These are phyloP conservation scores for Austroboletus festivus DNA, from an alignment of 768 basidiomycete species.

Conservation along the genomic window DNA sequence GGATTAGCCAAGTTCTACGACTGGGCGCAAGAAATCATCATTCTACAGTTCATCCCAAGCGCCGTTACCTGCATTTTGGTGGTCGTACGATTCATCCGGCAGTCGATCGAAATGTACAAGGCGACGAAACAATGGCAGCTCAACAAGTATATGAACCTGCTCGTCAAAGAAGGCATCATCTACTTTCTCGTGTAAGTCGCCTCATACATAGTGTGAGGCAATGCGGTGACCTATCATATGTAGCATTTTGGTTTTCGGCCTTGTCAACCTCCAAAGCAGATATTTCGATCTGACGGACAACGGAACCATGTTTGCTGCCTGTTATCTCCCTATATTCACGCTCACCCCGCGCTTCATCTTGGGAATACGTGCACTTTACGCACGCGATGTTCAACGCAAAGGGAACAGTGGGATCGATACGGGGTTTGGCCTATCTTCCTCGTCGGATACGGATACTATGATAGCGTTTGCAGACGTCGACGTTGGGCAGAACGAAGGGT, in stretches of 20 bases:
- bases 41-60: not conserved
- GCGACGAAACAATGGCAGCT: slow-evolving; percentile 2
- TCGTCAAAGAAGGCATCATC: slow-evolving; percentile 6
- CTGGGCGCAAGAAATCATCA: not conserved
- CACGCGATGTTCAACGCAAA: not conserved
- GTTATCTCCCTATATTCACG: not conserved
- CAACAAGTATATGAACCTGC: slow-evolving; percentile 6
- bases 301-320: not conserved
- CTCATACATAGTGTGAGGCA: not conserved
- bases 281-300: no score
- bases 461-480: not conserved
- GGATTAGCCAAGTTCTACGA: not conserved
- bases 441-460: not conserved
- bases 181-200: slow-evolving; percentile 10
- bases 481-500: no score
- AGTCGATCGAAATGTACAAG: slow-evolving; percentile 1
- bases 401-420: not conserved
- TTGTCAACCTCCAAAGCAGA: not conserved
- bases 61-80: not conserved
- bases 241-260: not conserved
- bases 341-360: not conserved
- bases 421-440: not conserved
- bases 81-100: slow-evolving; percentile 1
- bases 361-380: not conserved
- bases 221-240: not conserved